Evolutionary conservation across 805 yeast species (phyloP), one percentile per base, ranked within the genome.

Genomic region (Pichia gijzeniarum): DNA sequence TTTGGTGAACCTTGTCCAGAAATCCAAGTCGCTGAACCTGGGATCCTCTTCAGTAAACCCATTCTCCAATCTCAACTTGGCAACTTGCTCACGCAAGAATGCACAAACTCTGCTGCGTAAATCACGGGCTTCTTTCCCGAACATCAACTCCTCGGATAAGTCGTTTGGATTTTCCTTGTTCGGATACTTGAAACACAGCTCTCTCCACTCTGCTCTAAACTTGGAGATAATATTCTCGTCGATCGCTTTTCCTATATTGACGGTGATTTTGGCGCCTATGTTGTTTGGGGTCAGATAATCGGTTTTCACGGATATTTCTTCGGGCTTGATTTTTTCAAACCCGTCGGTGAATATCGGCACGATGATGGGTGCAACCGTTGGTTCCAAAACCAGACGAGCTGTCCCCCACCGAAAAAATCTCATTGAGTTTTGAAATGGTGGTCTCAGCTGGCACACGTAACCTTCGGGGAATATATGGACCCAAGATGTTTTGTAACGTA

Each of bases 371-470:
- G 91, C 79, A 48, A 76, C 74, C 0, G 91, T 80, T 9, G 95
- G 71, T 62, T 91, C 99, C 45, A 93, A 65, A 5, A 93, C 72
- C 53, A 90, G 60, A 53, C 99, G 72, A 2, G 95, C 77, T 1
- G 89, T 80, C 0, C 99, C 99, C 98, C 98, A 91, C 59, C 86
- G 83, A 71, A 93, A 91, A 64, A 86, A 91, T 51, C 96, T 71
- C 93, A 93, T 86, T 3, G 97, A 88, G 53, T 87, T 85, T 41
- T 75, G 71, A 59, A 78, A 80, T 0, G 96, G 96, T 31, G 82
- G 80, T 49, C 80, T 74, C 40, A 86, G 62, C 62, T 93, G 99
- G 43, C 91, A 75, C 4, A 91, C 98, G 61, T 82, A 87, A 0
- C 95, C 96, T 62, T 91, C 99, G 0, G 99, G 99, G 63, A 87